These are phyloP conservation scores for Arthonia radiata DNA, from an alignment of 495 filamentous ascomycete species.

Conservation along the genomic window DNA sequence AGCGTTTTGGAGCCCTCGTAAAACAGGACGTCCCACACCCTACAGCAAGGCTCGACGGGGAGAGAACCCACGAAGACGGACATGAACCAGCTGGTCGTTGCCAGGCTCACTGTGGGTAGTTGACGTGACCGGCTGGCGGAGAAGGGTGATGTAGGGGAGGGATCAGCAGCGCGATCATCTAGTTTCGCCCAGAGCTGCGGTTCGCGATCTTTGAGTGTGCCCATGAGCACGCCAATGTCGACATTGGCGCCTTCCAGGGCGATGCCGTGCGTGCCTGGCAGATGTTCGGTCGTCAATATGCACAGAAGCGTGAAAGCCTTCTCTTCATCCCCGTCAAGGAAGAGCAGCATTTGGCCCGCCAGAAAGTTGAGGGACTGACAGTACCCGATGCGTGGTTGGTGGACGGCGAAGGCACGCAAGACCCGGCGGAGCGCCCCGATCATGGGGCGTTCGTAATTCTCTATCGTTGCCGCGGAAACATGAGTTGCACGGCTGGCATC, in stretches of 20 bases:
- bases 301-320: slow-evolving; percentile 88
- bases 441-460: slow-evolving; percentile 43
- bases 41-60: slow-evolving; percentile 68
- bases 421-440: slow-evolving; percentile 62
- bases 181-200: slow-evolving; percentile 77
- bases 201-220: slow-evolving; percentile 53
- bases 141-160: slow-evolving; percentile 9
- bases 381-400: slow-evolving; percentile 78
- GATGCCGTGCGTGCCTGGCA: slow-evolving; percentile 81
- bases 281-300: slow-evolving; percentile 66
- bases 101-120: slow-evolving; percentile 77
- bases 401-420: slow-evolving; percentile 67
- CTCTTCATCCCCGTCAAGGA: slow-evolving; percentile 53
- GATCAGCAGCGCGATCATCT: slow-evolving; percentile 42
- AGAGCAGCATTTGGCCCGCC: slow-evolving; percentile 81
- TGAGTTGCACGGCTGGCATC: no score
- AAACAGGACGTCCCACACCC: slow-evolving; percentile 91
- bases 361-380: slow-evolving; percentile 95
- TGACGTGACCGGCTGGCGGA: slow-evolving; percentile 21
- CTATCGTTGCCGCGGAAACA: slow-evolving; percentile 9
- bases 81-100: slow-evolving; percentile 98
- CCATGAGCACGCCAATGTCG: slow-evolving; percentile 86
- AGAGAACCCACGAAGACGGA: slow-evolving; percentile 79
- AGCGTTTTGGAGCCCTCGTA: slow-evolving; percentile 87
- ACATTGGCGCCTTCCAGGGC: slow-evolving; percentile 83